Evolutionary conservation across 2,329 filamentous ascomycete genomes (phyloP).

Genomic region (Diaporthe citrichinensis): DNA sequence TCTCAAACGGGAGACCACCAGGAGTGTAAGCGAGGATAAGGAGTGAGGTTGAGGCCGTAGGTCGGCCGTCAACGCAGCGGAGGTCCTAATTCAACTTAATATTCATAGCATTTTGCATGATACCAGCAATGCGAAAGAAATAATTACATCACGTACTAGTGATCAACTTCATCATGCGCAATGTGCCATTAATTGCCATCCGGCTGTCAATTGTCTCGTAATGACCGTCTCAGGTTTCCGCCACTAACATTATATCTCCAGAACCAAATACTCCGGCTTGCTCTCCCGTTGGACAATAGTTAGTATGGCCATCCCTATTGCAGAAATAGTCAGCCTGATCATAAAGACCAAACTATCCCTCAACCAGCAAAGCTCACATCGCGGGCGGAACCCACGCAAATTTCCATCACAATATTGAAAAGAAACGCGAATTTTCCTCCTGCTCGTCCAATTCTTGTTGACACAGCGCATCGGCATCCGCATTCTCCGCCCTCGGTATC

Average conservation of each 20-base stretch:
- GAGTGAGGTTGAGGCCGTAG: not conserved
- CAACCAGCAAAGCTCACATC: not conserved
- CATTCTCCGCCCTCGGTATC: not conserved
- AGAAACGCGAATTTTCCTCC: not conserved
- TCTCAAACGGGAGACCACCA: not conserved
- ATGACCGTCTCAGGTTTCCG: no score
- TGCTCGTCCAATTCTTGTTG: not conserved
- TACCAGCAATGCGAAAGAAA: not conserved
- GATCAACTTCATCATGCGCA: not conserved
- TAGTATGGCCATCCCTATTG: not conserved
- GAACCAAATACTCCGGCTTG: not conserved
- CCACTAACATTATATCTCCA: no score
- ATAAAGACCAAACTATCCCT: not conserved
- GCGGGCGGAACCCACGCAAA: not conserved
- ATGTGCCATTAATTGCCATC: no score
- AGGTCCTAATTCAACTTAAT: conserved; percentile 1
- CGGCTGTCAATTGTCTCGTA: no score
- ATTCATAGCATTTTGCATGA: not conserved
- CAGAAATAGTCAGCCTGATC: not conserved
- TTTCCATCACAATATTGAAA: not conserved
- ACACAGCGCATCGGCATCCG: not conserved
- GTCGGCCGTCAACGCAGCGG: not conserved
- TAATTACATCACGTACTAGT: not conserved
- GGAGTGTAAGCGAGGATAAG: no score
- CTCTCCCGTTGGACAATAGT: not conserved